Evolutionary conservation across 1,139 yeast species (phyloP), one percentile per base, ranked within the genome.

Genomic region (Suhomyces kunorum): DNA sequence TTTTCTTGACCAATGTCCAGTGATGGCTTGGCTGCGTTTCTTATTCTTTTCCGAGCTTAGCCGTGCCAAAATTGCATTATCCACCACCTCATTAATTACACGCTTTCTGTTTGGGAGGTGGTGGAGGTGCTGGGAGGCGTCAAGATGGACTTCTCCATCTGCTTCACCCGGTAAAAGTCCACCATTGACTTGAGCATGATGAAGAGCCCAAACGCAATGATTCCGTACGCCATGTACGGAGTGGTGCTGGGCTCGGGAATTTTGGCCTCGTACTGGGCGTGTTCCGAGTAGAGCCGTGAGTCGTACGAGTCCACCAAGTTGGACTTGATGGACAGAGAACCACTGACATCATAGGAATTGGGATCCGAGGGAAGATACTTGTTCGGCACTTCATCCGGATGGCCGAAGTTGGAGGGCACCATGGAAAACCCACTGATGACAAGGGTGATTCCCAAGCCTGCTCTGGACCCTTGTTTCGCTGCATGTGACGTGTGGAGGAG

Each of bases 401-500:
- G 60, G 7, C 79, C 80, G 45, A 72, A 69, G 50, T 74, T 72
- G 25, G 76, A 68, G 0, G 96, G 95, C 25, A 83, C 71, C 66
- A 88, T 73, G 39, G 78, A 74, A 59, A 79, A 83, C 1, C 96
- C 96, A 51, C 83, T 81, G 47, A 85, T 79, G 34, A 90, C 71
- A 50, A 94, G 77, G 0, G 96, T 89, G 41, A 87, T 62, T 2
- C 98, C 98, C 41, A 92, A 68, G 0, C 99, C 99, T 11, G 92
- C 87, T 45, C 96, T 73, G 2, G 98, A 84, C 6, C 99, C 99
- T 54, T 90, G 92, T 57, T 88, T 88, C 5, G 98, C 96, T 6
- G 98, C 98, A 58, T 92, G 98, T 2, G 97, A 87, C 1, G 98
- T 90, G 64, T 92, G 98, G 41, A 94, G 69, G 36, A 92, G 68